A percentile compares a stretch with the other conserved stretches of the same genome.
Conservation (phyloP, 1,284 basidiomycete genomes). For the Apiotrichum mycotoxinovorans region DNA sequence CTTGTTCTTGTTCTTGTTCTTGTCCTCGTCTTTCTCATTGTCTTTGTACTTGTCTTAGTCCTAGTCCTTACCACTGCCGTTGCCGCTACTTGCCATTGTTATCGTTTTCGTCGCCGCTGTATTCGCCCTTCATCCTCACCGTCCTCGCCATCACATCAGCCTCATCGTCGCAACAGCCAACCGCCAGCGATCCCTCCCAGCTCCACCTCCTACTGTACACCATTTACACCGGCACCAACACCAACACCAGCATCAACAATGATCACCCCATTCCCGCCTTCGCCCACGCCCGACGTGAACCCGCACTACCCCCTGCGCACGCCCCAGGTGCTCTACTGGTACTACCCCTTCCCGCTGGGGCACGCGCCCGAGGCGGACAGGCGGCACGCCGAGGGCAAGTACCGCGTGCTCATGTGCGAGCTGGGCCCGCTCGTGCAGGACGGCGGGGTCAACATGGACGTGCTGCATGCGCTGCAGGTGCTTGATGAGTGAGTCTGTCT, state of each 20-base stretch:
- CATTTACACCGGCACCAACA: neutral
- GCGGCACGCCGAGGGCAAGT: neutral
- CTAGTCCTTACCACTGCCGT: too few species aligned
- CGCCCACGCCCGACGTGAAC: neutral
- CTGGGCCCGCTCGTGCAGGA: neutral
- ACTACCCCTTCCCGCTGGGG: slow-evolving; percentile 4
- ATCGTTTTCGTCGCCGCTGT: too few species aligned
- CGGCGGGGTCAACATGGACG: neutral
- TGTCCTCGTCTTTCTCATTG: too few species aligned
- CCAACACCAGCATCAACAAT: neutral
- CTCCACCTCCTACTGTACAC: neutral
- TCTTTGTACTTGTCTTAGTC: too few species aligned
- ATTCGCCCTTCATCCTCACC: too few species aligned
- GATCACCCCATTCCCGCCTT: neutral
- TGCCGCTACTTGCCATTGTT: too few species aligned
- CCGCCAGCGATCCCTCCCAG: neutral
- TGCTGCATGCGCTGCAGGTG: neutral
- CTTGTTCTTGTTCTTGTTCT: too few species aligned
- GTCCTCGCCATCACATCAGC: too few species aligned
- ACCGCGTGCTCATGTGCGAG: neutral
- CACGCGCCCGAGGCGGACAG: neutral
- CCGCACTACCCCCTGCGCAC: neutral
- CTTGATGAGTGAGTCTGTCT: neutral
- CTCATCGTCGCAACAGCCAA: too few species aligned
- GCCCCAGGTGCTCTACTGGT: neutral